phyloP scores from a whole-genome alignment of 305 asterid genomes.

The Solanum hybrid region DNA sequence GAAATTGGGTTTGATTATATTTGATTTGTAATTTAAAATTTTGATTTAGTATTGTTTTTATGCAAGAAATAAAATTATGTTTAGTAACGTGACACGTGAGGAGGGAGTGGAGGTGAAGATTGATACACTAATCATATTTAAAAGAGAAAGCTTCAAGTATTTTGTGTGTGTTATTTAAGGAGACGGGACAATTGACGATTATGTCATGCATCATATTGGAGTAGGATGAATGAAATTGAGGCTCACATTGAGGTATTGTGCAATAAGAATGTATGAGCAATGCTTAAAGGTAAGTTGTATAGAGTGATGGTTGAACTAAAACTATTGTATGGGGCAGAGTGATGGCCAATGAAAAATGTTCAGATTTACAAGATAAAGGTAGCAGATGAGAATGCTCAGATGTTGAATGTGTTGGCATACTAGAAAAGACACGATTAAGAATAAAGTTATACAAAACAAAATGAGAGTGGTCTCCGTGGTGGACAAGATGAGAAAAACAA shows the following conservation, averaged over 20 bases:
- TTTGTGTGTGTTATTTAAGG: too few species aligned
- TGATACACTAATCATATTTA: too few species aligned
- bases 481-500: not conserved
- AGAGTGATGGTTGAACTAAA: not conserved
- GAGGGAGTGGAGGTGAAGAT: too few species aligned
- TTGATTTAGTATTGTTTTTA: too few species aligned
- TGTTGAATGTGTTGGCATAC: not conserved
- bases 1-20: not conserved
- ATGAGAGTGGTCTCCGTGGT: not conserved
- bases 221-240: not conserved
- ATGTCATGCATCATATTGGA: not conserved
- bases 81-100: too few species aligned
- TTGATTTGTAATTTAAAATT: not conserved
- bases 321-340: not conserved
- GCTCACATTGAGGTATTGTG: not conserved
- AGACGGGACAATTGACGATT: not conserved
- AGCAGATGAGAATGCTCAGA: not conserved
- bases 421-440: not conserved
- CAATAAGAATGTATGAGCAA: not conserved
- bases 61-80: too few species aligned
- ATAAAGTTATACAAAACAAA: not conserved
- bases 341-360: not conserved
- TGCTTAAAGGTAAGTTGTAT: not conserved
- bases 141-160: too few species aligned
- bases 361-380: not conserved